Conservation (phyloP, 805 yeast species). For the Spathaspora passalidarum region DNA sequence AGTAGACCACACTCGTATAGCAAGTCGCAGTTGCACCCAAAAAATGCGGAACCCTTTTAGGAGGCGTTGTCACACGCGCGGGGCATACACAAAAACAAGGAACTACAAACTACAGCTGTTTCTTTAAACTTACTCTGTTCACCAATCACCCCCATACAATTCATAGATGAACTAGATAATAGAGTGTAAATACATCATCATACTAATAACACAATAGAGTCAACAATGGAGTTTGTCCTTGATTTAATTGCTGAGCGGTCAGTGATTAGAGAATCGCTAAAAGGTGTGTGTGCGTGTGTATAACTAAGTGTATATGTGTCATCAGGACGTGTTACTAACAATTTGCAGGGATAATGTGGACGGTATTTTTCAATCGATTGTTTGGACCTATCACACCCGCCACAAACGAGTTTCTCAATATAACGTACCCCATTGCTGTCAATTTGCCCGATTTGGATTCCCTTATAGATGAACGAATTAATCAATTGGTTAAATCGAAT, state of each 20-base stretch:
- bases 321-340: slow-evolving; percentile 9
- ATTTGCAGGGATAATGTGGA: slow-evolving; percentile 53
- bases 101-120: no score
- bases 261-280: slow-evolving; percentile 51
- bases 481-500: slow-evolving; percentile 24
- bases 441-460: slow-evolving; percentile 49
- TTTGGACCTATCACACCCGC: slow-evolving; percentile 63
- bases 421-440: slow-evolving; percentile 55
- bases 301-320: neutral
- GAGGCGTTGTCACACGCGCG: no score
- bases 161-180: neutral
- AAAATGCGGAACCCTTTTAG: no score
- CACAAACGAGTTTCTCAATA: slow-evolving; percentile 52
- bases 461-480: slow-evolving; percentile 34
- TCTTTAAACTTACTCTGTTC: slow-evolving; percentile 33
- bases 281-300: slow-evolving; percentile 35
- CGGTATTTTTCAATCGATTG: slow-evolving; percentile 65
- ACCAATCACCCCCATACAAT: slow-evolving; percentile 27
- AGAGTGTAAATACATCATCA: neutral
- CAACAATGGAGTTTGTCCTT: slow-evolving; percentile 44
- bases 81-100: no score
- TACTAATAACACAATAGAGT: neutral
- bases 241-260: slow-evolving; percentile 51
- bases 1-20: no score
- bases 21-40: no score